Evolutionary conservation across 192 early-diverging fungal genomes (phyloP).

Genomic region (Tieghemiomyces parasiticus): DNA sequence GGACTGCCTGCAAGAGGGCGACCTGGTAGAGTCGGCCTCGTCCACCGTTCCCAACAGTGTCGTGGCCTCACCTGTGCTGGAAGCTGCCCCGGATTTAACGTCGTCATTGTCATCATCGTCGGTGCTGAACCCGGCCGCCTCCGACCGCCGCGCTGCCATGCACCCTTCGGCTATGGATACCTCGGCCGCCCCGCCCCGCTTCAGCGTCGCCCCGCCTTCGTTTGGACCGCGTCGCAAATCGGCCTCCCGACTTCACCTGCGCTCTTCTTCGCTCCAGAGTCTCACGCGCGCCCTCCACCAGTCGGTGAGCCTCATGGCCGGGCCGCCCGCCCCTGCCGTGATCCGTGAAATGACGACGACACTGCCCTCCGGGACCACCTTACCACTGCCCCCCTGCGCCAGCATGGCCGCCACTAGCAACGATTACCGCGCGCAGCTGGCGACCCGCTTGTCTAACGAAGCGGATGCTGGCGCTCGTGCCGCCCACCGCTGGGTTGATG

Average conservation of each 20-base stretch:
- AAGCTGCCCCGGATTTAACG: not conserved
- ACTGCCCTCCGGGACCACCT: not conserved
- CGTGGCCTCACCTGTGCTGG: not conserved
- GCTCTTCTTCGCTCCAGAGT: not conserved
- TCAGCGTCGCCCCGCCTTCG: not conserved
- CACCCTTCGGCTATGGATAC: not conserved
- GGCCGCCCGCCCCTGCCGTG: too few relatives aligned
- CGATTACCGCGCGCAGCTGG: not conserved
- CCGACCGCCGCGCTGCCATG: not conserved
- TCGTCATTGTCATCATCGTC: not conserved
- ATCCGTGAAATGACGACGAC: not conserved
- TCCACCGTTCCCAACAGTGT: not conserved
- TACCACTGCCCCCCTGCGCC: not conserved
- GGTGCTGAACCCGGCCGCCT: not conserved
- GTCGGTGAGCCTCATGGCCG: not conserved
- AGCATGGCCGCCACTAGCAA: not conserved
- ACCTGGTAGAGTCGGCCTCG: not conserved
- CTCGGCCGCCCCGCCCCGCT: not conserved
- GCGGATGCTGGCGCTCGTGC: too few relatives aligned
- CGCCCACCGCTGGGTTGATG: too few relatives aligned
- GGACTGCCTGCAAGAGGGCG: not conserved
- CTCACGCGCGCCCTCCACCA: not conserved
- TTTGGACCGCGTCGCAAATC: not conserved
- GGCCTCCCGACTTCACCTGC: not conserved
- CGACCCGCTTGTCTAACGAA: too few relatives aligned